phyloP scores from a whole-genome alignment of 2,329 filamentous ascomycete species.

The Venturia effusa region DNA sequence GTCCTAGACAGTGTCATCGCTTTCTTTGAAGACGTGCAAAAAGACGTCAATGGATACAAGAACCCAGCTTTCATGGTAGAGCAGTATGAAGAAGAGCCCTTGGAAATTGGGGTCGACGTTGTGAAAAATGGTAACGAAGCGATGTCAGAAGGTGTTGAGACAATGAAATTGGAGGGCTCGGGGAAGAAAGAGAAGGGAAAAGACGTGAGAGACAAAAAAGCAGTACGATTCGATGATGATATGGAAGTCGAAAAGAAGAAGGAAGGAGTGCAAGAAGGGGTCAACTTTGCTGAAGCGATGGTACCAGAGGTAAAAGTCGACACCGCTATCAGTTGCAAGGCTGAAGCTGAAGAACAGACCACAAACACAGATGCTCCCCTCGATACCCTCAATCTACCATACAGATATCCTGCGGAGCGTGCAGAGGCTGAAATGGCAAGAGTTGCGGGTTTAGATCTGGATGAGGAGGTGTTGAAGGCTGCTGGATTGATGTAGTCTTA shows the following conservation, averaged over 20 bases:
- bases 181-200: background rate
- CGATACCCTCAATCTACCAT: background rate
- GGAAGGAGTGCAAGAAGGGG: background rate
- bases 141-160: background rate
- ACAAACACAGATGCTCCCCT: background rate
- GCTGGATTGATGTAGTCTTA: constrained; percentile 17
- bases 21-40: constrained; percentile 51
- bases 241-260: background rate
- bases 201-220: background rate
- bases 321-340: background rate
- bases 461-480: constrained; percentile 21
- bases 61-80: constrained; percentile 20
- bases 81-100: background rate
- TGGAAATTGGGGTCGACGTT: constrained; percentile 4
- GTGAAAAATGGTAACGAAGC: background rate
- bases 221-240: background rate
- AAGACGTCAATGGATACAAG: constrained; percentile 26
- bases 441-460: constrained; percentile 23
- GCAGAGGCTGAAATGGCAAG: constrained; percentile 13
- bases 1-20: constrained; percentile 44
- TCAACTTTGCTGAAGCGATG: background rate
- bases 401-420: constrained; percentile 12
- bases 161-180: background rate
- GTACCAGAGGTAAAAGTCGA: background rate
- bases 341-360: background rate